Base-by-base conservation (phyloP, 2,329 filamentous ascomycete species). In the Aspergillus intermedius region DNA sequence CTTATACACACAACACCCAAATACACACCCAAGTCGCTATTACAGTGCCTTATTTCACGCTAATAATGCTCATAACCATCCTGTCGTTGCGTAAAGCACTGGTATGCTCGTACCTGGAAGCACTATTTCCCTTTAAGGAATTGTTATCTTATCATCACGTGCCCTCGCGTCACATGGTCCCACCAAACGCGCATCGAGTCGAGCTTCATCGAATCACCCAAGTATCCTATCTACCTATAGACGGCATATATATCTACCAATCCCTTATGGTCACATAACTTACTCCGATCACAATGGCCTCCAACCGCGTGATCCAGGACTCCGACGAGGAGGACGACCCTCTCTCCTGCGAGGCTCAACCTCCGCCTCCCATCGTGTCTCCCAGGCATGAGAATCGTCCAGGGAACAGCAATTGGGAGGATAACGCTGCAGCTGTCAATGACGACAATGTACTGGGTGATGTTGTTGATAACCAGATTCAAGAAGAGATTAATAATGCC, bases 271-370 rank as follows among this genome's bases (percentile, higher is more conserved):
- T 12, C 37, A 21, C 17, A 40, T 40, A 40, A 10, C 5, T n/a
- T 37, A 37, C 34, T 37, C 25, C 13, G 17, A 45, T 47, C 34
- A 13, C 42, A 45, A 74, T 74, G 71, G 51, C 63, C 25, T 57
- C 54, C 44, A 57, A 61, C 42, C 64, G 65, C 43, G 60, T 74
- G 13, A 71, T 74, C n/a, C 69, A 70, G 45, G 71, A 74, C 50
- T 74, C 71, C 1, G 71, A 74, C 23, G 70, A 62, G 22, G 66
- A 74, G 35, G 69, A 70, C 9, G 67, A 69, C 43, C 59, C 63
- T 46, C 51, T 67, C n/a, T 17, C 37, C 8, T 57, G 56, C 34
- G 61, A 59, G 46, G 60, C 57, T 49, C 44, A 59, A 55, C 23
- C 60, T 48, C 25, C 49, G 52, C 9, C 58, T 59, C 30, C 44